Percentiles rank a stretch among this genome's conserved stretches.
phyloP scores from a whole-genome alignment of 495 filamentous ascomycete genomes.

The Hypoxylon lenormandii region DNA sequence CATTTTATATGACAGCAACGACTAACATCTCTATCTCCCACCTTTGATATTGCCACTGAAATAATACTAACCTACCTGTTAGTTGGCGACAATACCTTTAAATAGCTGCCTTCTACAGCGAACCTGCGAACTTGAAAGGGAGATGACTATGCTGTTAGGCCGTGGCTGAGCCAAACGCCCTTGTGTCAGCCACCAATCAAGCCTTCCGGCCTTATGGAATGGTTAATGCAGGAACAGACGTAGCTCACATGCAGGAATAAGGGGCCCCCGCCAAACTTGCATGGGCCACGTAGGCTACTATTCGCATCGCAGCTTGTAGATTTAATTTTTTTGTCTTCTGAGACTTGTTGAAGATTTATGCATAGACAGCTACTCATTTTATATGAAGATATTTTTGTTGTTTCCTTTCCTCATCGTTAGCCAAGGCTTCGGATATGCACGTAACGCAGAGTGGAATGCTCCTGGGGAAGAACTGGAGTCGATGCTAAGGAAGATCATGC shows the following conservation, averaged over 20 bases:
- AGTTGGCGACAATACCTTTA: too few species aligned
- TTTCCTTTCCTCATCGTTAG: not conserved
- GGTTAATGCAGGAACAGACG: conserved; percentile 45
- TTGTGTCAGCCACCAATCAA: conserved; percentile 28
- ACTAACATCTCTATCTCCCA: not conserved
- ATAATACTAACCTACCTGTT: too few species aligned
- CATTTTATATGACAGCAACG: not conserved
- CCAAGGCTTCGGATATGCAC: conserved; percentile 16
- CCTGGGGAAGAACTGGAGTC: not conserved
- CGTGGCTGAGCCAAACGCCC: conserved; percentile 11
- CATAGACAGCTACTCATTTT: too few species aligned
- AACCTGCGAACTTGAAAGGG: not conserved
- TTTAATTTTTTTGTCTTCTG: conserved; percentile 6
- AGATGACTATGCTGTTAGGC: not conserved
- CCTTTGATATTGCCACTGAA: too few species aligned
- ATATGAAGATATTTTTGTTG: conserved; percentile 3
- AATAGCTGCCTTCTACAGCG: too few species aligned
- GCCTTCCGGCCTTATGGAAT: conserved; percentile 21
- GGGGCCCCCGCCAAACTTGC: conserved; percentile 29
- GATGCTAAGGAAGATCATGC: conserved; percentile 22
- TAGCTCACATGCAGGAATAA: conserved; percentile 32
- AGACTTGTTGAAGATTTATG: not conserved
- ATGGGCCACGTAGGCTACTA: conserved; percentile 15
- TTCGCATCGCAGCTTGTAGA: not conserved
- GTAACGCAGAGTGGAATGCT: conserved; percentile 1